Evolutionary conservation across 257 asterid species (phyloP), one percentile per base, ranked within the genome.

Genomic region (Asclepias syriaca): DNA sequence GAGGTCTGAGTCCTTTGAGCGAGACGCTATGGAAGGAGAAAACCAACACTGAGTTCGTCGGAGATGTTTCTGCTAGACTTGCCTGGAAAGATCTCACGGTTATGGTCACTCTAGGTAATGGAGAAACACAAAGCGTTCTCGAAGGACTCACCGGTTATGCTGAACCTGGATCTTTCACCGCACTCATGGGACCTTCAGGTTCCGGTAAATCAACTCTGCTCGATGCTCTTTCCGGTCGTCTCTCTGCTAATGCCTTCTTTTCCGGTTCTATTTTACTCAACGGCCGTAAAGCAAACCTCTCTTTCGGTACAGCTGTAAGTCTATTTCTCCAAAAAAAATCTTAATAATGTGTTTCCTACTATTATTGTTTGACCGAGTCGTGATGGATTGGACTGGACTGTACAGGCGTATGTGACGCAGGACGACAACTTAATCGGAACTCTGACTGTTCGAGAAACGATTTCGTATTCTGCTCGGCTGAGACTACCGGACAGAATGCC

Each of bases 141-240:
- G 97, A 93, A 71, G 83, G 80, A 12, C 90, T 93, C 4, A 81
- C 88, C 6, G 97, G 98, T 0, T 93, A 91, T 27, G 97, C 98
- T 1, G 98, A 93, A 74, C 96, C 98, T 9, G 98, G 98, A 70
- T 82, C 93, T 40, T 87, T 93, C 64, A 93, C 98, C 1, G 98
- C 98, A 0, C 90, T 93, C 60, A 93, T 93, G 98, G 98, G 98
- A 6, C 98, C 98, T 46, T 93, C 98, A 5, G 98, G 98, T 63
- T 93, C 98, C 60, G 98, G 98, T 0, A 93, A 93, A 64, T 93
- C 97, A 13, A 91, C 99, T 0, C 82, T 94, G 58, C 97, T 94
- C 60, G 97, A 94, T 61, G 97, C 99, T 6, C 85, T 94, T 4
- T 89, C 99, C 43, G 91, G 96, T 21, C 88, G 99, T 0, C 93